These are phyloP conservation scores for Pestalotiopsis sp. DNA, from an alignment of 2,329 filamentous ascomycete species.

Conservation along the genomic window DNA sequence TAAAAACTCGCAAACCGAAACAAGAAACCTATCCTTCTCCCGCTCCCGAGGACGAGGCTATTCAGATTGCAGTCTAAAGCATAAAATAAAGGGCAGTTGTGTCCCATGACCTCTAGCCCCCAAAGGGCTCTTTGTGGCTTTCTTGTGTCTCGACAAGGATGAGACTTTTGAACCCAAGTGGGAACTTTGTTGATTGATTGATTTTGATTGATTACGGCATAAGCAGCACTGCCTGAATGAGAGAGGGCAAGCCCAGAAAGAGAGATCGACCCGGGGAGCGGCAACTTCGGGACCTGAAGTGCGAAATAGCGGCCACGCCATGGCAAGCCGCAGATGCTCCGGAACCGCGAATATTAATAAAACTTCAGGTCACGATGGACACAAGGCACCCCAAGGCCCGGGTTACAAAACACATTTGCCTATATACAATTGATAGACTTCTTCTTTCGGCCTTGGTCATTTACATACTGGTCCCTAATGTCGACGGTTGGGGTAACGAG, in stretches of 20 bases:
- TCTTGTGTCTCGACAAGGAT: not conserved
- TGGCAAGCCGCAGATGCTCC: not conserved
- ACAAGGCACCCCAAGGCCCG: not conserved
- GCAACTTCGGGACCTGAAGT: not conserved
- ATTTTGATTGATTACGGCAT: not conserved
- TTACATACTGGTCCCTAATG: not conserved
- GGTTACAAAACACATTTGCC: not conserved
- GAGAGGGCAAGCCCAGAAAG: not conserved
- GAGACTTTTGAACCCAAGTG: not conserved
- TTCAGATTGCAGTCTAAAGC: not conserved
- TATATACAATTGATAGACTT: not conserved
- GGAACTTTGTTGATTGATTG: not conserved
- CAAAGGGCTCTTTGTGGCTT: not conserved
- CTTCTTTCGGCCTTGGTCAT: not conserved
- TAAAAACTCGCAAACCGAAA: constrained; percentile 3
- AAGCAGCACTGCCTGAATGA: constrained; percentile 5
- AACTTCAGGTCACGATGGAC: constrained; percentile 4
- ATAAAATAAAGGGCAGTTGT: not conserved
- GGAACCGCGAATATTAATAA: not conserved
- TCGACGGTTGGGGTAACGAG: not conserved
- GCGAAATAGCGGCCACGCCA: constrained; percentile 2
- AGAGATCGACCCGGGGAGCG: not conserved
- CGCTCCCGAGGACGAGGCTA: not conserved
- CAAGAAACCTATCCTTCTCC: not conserved
- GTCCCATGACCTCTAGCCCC: not conserved